Conservation (phyloP, 2,329 filamentous ascomycete species). For the Ilyonectria sp. region DNA sequence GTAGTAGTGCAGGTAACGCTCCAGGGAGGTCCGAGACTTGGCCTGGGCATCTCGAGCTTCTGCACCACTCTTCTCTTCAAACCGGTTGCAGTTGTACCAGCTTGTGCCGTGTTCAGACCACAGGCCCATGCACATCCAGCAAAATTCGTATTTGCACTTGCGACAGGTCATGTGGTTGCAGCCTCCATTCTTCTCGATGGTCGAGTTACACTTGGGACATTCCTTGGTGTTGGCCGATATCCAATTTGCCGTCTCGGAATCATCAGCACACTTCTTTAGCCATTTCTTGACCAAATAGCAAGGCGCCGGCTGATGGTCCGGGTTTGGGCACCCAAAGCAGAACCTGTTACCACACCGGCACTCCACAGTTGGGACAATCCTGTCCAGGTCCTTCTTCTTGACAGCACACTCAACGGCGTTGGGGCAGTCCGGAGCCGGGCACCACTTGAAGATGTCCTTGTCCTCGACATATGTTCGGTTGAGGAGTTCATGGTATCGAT, state of each 20-base stretch:
- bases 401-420: slow-evolving; percentile 92
- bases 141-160: slow-evolving; percentile 97
- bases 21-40: slow-evolving; percentile 88
- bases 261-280: slow-evolving; percentile 98
- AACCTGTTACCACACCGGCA: slow-evolving; percentile 90
- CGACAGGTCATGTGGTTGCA: slow-evolving; percentile 99
- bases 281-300: slow-evolving; percentile 93
- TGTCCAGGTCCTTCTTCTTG: slow-evolving; percentile 88
- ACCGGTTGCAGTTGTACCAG: slow-evolving; percentile 99
- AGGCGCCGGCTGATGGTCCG: slow-evolving; percentile 93
- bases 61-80: slow-evolving; percentile 93
- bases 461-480: slow-evolving; percentile 98
- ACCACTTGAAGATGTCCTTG: slow-evolving; percentile 96
- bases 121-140: slow-evolving; percentile 99
- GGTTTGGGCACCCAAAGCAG: slow-evolving; percentile 93
- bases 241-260: slow-evolving; percentile 99
- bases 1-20: slow-evolving; percentile 99
- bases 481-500: slow-evolving; percentile 85
- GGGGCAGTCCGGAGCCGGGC: slow-evolving; percentile 95
- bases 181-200: slow-evolving; percentile 98
- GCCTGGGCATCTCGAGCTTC: slow-evolving; percentile 95
- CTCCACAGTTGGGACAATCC: slow-evolving; percentile 89
- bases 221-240: slow-evolving; percentile 99
- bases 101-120: slow-evolving; percentile 99
- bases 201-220: slow-evolving; percentile 95